Evolutionary conservation across 2,329 filamentous ascomycete species (phyloP).

Genomic region (Talaromyces sp.): DNA sequence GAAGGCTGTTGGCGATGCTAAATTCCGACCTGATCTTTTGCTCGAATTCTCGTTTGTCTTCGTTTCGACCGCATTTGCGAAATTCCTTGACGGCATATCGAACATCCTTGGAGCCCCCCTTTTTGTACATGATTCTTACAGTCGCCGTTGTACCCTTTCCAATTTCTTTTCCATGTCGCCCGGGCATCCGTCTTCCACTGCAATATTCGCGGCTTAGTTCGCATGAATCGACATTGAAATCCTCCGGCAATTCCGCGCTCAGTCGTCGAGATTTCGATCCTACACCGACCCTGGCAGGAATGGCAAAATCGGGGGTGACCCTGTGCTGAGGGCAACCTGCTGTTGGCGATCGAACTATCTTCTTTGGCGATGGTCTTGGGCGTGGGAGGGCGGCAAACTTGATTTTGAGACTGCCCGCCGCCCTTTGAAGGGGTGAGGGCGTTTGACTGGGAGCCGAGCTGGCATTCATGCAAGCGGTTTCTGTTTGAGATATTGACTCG

Average conservation of each 20-base stretch:
- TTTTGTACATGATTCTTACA: slow-evolving; percentile 73
- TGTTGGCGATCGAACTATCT: slow-evolving; percentile 22
- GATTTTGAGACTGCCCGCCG: slow-evolving; percentile 21
- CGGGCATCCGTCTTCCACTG: slow-evolving; percentile 64
- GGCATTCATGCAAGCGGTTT: neutral
- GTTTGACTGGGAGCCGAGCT: slow-evolving; percentile 11
- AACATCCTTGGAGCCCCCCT: slow-evolving; percentile 55
- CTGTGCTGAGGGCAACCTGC: slow-evolving; percentile 19
- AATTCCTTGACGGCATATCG: slow-evolving; percentile 82
- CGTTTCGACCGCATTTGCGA: slow-evolving; percentile 63
- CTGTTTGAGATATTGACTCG: neutral
- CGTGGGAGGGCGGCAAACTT: slow-evolving; percentile 19
- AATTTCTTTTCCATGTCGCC: slow-evolving; percentile 67
- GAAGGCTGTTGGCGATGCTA: slow-evolving; percentile 76
- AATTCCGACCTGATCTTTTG: slow-evolving; percentile 90
- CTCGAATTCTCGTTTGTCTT: slow-evolving; percentile 69
- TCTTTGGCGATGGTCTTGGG: slow-evolving; percentile 14
- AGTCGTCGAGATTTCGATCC: slow-evolving; percentile 74
- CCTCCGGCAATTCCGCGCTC: slow-evolving; percentile 67
- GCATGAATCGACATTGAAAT: slow-evolving; percentile 66
- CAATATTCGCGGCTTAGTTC: slow-evolving; percentile 67
- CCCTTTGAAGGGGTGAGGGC: slow-evolving; percentile 14
- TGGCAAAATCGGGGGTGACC: slow-evolving; percentile 30
- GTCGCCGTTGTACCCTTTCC: slow-evolving; percentile 80
- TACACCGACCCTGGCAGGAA: slow-evolving; percentile 64